Evolutionary conservation across 164 flowering plant genomes (phyloP).

Genomic region (Vitis cinerea): DNA sequence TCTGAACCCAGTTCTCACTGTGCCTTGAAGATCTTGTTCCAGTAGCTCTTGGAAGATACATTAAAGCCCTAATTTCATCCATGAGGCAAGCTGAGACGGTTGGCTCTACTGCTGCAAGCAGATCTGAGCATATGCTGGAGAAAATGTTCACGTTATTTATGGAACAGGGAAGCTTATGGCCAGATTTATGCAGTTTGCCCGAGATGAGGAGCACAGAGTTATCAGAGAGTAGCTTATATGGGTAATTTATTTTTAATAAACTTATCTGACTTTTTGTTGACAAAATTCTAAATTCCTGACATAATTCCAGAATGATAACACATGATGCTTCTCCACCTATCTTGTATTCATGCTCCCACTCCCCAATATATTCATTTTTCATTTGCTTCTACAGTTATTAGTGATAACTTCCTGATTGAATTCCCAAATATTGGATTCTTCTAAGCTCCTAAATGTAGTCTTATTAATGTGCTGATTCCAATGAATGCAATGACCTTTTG

Average conservation of each 20-base stretch:
- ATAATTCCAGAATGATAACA: too few species aligned
- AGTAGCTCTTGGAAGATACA: constrained; percentile 81
- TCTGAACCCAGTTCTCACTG: constrained; percentile 71
- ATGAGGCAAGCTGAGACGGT: constrained; percentile 41
- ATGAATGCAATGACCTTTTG: neutral
- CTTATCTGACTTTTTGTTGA: neutral
- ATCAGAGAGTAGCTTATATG: constrained; percentile 67
- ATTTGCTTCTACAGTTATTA: too few species aligned
- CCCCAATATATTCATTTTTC: too few species aligned
- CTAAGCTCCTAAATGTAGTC: too few species aligned
- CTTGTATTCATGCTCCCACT: too few species aligned
- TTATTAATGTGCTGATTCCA: neutral
- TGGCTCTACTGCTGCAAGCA: constrained; percentile 27
- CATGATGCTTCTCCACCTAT: too few species aligned
- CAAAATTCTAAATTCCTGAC: too few species aligned
- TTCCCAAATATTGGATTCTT: too few species aligned
- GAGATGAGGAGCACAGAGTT: constrained; percentile 69
- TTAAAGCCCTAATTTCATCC: constrained; percentile 59
- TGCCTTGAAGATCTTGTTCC: constrained; percentile 98
- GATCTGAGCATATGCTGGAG: constrained; percentile 61
- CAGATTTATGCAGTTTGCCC: constrained; percentile 72
- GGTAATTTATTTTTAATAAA: constrained; percentile 42
- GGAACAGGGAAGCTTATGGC: constrained; percentile 86
- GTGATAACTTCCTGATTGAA: too few species aligned
- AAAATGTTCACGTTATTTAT: constrained; percentile 79